Conservation (phyloP, 352 stramenopile species). For the Pythium rishiriense region DNA sequence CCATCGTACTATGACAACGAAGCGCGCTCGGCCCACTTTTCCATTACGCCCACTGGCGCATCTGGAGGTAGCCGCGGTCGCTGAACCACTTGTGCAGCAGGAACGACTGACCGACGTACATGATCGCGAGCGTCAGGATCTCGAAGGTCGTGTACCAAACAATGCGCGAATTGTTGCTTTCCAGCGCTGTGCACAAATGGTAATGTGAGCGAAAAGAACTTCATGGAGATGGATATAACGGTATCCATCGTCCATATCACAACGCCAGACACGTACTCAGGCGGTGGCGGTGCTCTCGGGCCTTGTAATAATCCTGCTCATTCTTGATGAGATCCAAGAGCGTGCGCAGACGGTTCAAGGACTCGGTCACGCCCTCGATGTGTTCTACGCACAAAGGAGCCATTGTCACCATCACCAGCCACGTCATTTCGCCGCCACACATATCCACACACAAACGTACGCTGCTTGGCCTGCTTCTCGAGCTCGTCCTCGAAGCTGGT, state of each 20-base stretch:
- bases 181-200: constrained; percentile 38
- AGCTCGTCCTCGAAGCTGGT: constrained; percentile 74
- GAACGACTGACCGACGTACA: constrained; percentile 77
- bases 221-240: no score
- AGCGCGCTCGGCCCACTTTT: no score
- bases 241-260: no score
- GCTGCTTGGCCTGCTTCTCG: constrained; percentile 60
- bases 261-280: constrained; percentile 48
- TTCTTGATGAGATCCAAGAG: constrained; percentile 72
- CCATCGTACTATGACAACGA: no score
- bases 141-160: constrained; percentile 81
- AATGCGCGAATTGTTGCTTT: constrained; percentile 79
- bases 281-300: constrained; percentile 65
- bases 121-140: constrained; percentile 57
- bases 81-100: constrained; percentile 87
- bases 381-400: constrained; percentile 46
- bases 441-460: constrained; percentile 29
- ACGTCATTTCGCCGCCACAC: background rate
- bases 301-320: constrained; percentile 79
- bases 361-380: constrained; percentile 64
- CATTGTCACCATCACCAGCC: background rate
- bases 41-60: constrained; percentile 66
- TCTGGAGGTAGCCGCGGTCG: constrained; percentile 67
- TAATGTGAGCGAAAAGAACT: background rate
- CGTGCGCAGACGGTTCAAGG: constrained; percentile 56